phyloP scores from a whole-genome alignment of 176 grass and related monocot genomes.

The Poa pratensis region DNA sequence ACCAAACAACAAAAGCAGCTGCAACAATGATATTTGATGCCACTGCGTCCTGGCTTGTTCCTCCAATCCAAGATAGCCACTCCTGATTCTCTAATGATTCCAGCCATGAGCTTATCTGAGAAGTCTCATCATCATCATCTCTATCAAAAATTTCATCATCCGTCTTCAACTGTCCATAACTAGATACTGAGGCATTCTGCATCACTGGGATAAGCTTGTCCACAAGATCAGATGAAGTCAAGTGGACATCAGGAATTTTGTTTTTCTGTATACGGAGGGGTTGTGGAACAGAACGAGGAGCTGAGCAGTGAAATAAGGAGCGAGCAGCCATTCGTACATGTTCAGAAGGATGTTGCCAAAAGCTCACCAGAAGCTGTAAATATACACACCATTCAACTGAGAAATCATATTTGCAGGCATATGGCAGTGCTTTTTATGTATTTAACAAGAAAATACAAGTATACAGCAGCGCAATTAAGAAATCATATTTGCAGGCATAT shows the following conservation, averaged over 20 bases:
- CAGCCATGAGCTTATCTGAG: slow-evolving; percentile 72
- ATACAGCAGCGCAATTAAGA: background rate
- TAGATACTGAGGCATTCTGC: slow-evolving; percentile 46
- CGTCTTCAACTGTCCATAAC: slow-evolving; percentile 36
- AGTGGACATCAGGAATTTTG: slow-evolving; percentile 43
- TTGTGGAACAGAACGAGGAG: slow-evolving; percentile 82
- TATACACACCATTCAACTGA: slow-evolving; percentile 13
- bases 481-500: no score
- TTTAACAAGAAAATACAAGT: slow-evolving; percentile 30
- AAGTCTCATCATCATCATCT: slow-evolving; percentile 47
- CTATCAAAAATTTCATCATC: slow-evolving; percentile 42
- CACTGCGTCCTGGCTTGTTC: slow-evolving; percentile 80
- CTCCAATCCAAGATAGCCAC: slow-evolving; percentile 87
- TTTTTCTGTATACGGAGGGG: slow-evolving; percentile 69
- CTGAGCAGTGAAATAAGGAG: slow-evolving; percentile 93
- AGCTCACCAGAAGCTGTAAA: slow-evolving; percentile 93
- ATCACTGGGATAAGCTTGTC: slow-evolving; percentile 34
- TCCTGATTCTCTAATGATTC: slow-evolving; percentile 94
- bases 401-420: slow-evolving; percentile 12
- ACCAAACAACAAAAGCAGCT: slow-evolving; percentile 96
- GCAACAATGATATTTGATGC: slow-evolving; percentile 97
- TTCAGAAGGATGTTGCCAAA: slow-evolving; percentile 93
- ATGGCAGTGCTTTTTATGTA: background rate
- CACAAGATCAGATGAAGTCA: slow-evolving; percentile 43
- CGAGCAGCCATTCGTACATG: slow-evolving; percentile 98